Conservation (phyloP, 2,329 filamentous ascomycete species). For the Paramyrothecium roridum region DNA sequence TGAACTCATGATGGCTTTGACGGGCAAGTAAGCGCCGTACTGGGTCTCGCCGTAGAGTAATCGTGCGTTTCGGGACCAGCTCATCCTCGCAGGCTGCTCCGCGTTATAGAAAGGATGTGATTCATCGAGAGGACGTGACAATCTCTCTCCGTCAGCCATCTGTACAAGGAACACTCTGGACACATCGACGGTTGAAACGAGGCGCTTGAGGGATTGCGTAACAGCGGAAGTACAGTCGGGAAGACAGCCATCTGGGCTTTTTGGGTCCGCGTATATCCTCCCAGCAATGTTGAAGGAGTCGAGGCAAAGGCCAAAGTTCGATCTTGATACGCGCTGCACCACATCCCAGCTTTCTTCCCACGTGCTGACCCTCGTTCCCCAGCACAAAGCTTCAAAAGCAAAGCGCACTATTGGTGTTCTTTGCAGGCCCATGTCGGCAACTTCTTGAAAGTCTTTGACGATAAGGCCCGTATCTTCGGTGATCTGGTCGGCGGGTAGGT, state of each 20-base stretch:
- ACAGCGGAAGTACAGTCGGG: conserved; percentile 54
- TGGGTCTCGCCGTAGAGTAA: conserved; percentile 54
- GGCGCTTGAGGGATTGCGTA: conserved; percentile 47
- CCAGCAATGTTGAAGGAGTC: conserved; percentile 78
- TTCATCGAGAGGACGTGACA: conserved; percentile 56
- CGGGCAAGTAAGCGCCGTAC: conserved; percentile 65
- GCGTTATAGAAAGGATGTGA: conserved; percentile 30
- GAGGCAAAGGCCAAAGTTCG: conserved; percentile 74
- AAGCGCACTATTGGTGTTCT: conserved; percentile 59
- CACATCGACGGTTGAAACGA: conserved; percentile 55
- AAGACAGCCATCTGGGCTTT: conserved; percentile 46
- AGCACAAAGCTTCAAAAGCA: conserved; percentile 71
- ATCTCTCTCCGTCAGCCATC: conserved; percentile 68
- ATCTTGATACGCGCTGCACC: conserved; percentile 59
- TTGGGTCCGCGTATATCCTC: conserved; percentile 67
- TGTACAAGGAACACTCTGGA: conserved; percentile 73
- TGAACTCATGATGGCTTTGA: conserved; percentile 56
- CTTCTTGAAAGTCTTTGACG: conserved; percentile 57
- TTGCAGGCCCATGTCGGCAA: conserved; percentile 64
- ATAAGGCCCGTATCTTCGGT: conserved; percentile 51
- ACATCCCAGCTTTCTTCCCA: conserved; percentile 74
- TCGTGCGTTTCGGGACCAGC: conserved; percentile 71
- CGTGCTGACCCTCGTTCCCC: conserved; percentile 65
- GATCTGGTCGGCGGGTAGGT: conserved; percentile 49
- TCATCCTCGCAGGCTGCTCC: conserved; percentile 57